Percentiles rank a stretch among this genome's conserved stretches.
Conservation (phyloP, 2,329 filamentous ascomycete genomes). For the Trichoderma harzianum region DNA sequence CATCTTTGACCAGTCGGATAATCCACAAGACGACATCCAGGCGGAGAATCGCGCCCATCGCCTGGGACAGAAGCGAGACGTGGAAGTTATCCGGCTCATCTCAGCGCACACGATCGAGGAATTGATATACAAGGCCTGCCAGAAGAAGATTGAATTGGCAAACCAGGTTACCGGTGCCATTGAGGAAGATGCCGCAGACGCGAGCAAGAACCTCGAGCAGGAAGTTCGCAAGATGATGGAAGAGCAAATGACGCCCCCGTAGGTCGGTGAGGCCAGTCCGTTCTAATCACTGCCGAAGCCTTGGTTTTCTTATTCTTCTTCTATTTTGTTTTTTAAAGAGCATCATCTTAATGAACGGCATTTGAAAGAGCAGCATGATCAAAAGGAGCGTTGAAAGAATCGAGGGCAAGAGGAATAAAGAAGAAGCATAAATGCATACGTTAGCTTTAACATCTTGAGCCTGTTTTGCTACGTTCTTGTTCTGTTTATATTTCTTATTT, state of each 20-base stretch:
- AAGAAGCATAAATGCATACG: not conserved
- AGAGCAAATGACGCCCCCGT: conserved; percentile 39
- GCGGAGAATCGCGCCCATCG: conserved; percentile 96
- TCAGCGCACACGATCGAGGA: conserved; percentile 83
- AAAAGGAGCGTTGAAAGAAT: not conserved
- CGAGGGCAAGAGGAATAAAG: not conserved
- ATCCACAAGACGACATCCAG: conserved; percentile 97
- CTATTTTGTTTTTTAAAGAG: not conserved
- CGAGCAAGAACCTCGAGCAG: conserved; percentile 39
- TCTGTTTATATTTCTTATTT: not conserved
- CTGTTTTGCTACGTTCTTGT: conserved; percentile 2
- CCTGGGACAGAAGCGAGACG: conserved; percentile 84
- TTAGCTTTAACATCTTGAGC: not conserved
- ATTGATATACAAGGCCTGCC: conserved; percentile 84
- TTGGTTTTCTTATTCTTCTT: conserved; percentile 17
- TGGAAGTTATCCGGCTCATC: conserved; percentile 86
- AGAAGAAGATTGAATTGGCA: conserved; percentile 90
- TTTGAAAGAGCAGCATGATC: not conserved
- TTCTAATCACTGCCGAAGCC: not conserved
- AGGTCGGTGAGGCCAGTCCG: conserved; percentile 22
- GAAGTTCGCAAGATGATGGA: conserved; percentile 45
- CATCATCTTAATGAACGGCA: not conserved
- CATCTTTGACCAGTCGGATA: conserved; percentile 96
- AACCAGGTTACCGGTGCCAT: conserved; percentile 49
- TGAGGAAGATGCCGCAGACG: conserved; percentile 30